Evolutionary conservation across 495 filamentous ascomycete species (phyloP).

Genomic region (Cercophora sp.): DNA sequence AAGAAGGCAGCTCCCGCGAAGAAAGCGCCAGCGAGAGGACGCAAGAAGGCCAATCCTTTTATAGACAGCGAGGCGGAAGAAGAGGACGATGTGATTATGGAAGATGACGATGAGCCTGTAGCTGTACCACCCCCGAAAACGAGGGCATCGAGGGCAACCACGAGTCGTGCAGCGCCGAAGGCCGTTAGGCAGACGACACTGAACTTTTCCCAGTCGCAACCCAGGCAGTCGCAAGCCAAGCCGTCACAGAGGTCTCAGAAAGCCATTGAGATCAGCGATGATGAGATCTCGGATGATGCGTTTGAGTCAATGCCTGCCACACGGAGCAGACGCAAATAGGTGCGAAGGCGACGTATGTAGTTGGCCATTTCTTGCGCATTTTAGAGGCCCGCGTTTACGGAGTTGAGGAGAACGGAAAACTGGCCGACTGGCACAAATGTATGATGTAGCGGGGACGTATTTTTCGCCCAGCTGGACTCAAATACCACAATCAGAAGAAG

Average conservation of each 20-base stretch:
- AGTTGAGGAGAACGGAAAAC: too few species aligned
- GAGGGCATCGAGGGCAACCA: slow-evolving; percentile 24
- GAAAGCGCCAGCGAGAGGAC: slow-evolving; percentile 36
- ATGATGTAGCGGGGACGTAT: too few species aligned
- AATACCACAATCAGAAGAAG: too few species aligned
- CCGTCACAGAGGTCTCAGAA: slow-evolving; percentile 42
- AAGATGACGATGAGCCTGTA: slow-evolving; percentile 47
- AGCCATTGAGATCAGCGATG: slow-evolving; percentile 62
- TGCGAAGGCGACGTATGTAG: too few species aligned
- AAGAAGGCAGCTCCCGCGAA: slow-evolving; percentile 37
- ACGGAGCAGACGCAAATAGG: slow-evolving; percentile 24
- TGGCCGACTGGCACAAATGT: too few species aligned
- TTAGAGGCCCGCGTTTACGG: too few species aligned
- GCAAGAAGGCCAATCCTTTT: slow-evolving; percentile 50
- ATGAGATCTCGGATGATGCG: slow-evolving; percentile 77
- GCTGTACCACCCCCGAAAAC: too few species aligned
- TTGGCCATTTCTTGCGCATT: background rate
- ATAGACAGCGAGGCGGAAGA: slow-evolving; percentile 60
- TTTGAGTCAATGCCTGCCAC: slow-evolving; percentile 59
- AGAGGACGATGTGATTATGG: slow-evolving; percentile 62
- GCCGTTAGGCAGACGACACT: slow-evolving; percentile 63
- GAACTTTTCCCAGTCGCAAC: slow-evolving; percentile 63
- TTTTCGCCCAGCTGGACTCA: too few species aligned
- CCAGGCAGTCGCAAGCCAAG: slow-evolving; percentile 51
- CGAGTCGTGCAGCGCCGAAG: slow-evolving; percentile 40